Evolutionary conservation across 441 rosid genomes (phyloP), one percentile per base, ranked within the genome.

Genomic region (Brassica balearica): DNA sequence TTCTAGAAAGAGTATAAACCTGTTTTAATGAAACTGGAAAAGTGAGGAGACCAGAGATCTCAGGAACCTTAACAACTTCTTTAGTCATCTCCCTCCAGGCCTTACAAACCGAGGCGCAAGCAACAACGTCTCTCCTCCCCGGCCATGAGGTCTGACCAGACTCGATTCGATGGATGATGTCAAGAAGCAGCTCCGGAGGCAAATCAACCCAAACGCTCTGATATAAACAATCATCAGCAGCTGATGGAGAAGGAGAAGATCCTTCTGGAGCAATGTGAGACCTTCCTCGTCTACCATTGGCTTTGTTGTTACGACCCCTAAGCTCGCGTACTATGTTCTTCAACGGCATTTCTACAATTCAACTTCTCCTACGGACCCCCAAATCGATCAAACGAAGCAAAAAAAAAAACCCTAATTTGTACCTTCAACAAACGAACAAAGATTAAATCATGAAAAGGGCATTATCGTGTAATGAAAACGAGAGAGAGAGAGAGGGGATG

Each of bases 11-110:
- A 65, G 34, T 9, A 53, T 23, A 56, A 14, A 90, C 98, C 97
- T 95, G 97, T 76, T 91, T 95, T 14, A 95, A 81, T 2, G 98
- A 95, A 73, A 83, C 66, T 3, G 97, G 97, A 74, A 94, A 91
- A 23, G 95, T 92, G 25, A 94, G 84, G 71, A 86, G 84, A 66
- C 97, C 87, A 72, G 95, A 90, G 62, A 85, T 69, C 83, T 94
- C 95, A 17, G 91, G 93, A n/a, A 90, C 90, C 83, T 83, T 82
- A 60, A 90, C 91, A 25, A 87, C 79, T 65, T 87, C 90, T 77
- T 86, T 92, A 1, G 93, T 89, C 63, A 89, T 85, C 69, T 84
- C 84, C 58, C 97, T 91, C 98, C 97, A 95, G 0, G 97, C 87
- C 84, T 75, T 86, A 46, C 98, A 95, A 73, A 92, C 95, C 0